Conservation (phyloP, 164 flowering plant genomes). For the Brasenia schreberi region DNA sequence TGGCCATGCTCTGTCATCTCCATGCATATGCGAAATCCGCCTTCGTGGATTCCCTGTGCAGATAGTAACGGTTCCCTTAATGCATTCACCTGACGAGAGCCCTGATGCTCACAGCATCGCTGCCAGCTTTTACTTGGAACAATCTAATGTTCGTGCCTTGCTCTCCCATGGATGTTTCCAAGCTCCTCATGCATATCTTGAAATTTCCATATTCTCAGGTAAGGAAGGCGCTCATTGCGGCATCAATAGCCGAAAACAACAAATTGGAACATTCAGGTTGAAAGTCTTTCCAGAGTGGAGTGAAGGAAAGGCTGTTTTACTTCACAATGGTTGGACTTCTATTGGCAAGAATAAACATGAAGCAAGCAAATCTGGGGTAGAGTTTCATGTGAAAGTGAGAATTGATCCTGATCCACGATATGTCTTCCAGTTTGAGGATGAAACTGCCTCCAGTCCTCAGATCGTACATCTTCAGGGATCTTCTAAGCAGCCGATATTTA, state of each 20-base stretch:
- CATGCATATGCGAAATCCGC: constrained; percentile 65
- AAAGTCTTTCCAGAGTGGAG: constrained; percentile 83
- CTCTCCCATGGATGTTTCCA: constrained; percentile 58
- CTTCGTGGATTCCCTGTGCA: constrained; percentile 79
- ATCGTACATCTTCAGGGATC: constrained; percentile 74
- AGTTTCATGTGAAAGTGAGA: constrained; percentile 74
- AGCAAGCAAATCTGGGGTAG: constrained; percentile 41
- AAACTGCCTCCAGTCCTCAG: constrained; percentile 62
- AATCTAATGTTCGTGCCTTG: constrained; percentile 57
- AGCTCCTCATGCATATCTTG: constrained; percentile 47
- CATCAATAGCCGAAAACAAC: constrained; percentile 54
- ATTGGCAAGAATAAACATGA: constrained; percentile 57
- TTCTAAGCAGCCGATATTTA: constrained; percentile 80
- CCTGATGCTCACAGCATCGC: constrained; percentile 48
- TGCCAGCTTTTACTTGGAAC: constrained; percentile 75
- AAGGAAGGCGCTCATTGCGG: constrained; percentile 64
- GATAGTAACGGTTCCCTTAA: constrained; percentile 46
- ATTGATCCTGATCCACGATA: constrained; percentile 96
- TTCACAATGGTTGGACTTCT: constrained; percentile 75
- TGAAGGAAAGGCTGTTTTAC: constrained; percentile 53
- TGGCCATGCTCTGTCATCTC: constrained; percentile 29
- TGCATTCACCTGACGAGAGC: constrained; percentile 45
- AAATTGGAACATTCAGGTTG: constrained; percentile 61
- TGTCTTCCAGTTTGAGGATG: constrained; percentile 82
- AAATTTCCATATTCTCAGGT: constrained; percentile 49